These are phyloP conservation scores for Chloropicon primus DNA, from an alignment of 139 green algal species.

Conservation along the genomic window DNA sequence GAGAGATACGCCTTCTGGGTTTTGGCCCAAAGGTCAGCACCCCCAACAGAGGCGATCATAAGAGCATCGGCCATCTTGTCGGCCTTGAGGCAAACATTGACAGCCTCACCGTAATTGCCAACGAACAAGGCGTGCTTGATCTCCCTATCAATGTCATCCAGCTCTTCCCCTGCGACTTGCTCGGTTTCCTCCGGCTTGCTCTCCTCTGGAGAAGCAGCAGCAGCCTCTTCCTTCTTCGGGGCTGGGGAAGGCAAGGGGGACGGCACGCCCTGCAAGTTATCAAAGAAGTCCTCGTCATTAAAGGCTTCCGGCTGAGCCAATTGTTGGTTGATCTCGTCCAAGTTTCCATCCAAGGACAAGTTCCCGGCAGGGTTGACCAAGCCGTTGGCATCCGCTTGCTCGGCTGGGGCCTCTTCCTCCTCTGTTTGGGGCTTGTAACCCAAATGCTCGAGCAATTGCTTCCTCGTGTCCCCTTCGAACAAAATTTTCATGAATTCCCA, in stretches of 20 bases:
- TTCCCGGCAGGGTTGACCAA: not conserved
- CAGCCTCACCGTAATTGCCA: slow-evolving; percentile 73
- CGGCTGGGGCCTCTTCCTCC: slow-evolving; percentile 15
- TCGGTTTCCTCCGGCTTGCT: not conserved
- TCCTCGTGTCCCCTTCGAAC: slow-evolving; percentile 71
- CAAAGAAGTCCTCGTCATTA: not conserved
- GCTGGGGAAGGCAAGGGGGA: not conserved
- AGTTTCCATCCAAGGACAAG: not conserved
- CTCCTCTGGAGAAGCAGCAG: not conserved
- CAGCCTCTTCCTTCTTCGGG: not conserved
- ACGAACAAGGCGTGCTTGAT: slow-evolving; percentile 78
- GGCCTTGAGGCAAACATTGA: slow-evolving; percentile 72
- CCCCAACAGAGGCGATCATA: slow-evolving; percentile 61
- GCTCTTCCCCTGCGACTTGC: not conserved
- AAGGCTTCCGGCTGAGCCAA: not conserved
- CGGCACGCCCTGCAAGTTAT: not conserved
- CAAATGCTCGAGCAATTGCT: slow-evolving; percentile 63
- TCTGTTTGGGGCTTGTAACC: slow-evolving; percentile 43
- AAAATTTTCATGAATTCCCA: slow-evolving; percentile 84
- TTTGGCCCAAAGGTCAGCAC: slow-evolving; percentile 30
- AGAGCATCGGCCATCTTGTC: slow-evolving; percentile 81
- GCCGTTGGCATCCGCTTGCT: slow-evolving; percentile 28
- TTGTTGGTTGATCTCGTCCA: not conserved
- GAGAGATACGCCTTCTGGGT: slow-evolving; percentile 61
- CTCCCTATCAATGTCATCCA: slow-evolving; percentile 12